Base-by-base conservation (phyloP, 1,284 basidiomycete genomes). In the Puccinia novopanici region DNA sequence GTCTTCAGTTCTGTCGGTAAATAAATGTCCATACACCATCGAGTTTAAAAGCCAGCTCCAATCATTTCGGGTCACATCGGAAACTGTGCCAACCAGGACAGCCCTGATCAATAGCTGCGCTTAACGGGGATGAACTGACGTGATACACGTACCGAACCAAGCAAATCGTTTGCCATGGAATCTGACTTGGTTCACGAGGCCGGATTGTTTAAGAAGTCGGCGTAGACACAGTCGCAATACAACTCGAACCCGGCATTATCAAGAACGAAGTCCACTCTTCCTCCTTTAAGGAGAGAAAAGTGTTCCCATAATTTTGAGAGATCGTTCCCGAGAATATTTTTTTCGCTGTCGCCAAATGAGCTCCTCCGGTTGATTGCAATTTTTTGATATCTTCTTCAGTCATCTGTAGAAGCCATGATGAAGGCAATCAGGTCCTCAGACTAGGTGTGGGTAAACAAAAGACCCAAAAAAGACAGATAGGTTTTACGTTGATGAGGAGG, bases 311-410 rank as follows among this genome's bases (percentile, higher is more conserved):
- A 88, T 67, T 90, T 87, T 80, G 88, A 87, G 82, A 97, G 88
- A 85, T 95, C 89, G 86, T 95, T 95, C 68, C 93, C 93, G 27
- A 95, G 88, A 82, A 95, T 94, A 85, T 98, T 98, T 88, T 96
- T 95, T 87, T 98, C 95, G 0, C 95, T 97, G 0, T 94, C 9
- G 95, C 95, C 67, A 98, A 90, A 83, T 95, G 91, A 80, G 96
- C 95, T 42, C 95, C 95, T 37, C 95, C 96, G 27, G 95, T 98
- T 22, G 94, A 95, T 86, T 99, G 95, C n/a, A 98, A 89, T 78
- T 92, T 91, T 87, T 96, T 96, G 87, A 99, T 98, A 86, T 98
- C 95, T 63, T 98, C 95, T 87, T 98, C 95, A 17, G 93, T 94
- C 95, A 98, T 98, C 84, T 86, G 70, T 12, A 63, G 34, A 48